Base-by-base conservation (phyloP, 495 filamentous ascomycete species). In the Niebla homalea region DNA sequence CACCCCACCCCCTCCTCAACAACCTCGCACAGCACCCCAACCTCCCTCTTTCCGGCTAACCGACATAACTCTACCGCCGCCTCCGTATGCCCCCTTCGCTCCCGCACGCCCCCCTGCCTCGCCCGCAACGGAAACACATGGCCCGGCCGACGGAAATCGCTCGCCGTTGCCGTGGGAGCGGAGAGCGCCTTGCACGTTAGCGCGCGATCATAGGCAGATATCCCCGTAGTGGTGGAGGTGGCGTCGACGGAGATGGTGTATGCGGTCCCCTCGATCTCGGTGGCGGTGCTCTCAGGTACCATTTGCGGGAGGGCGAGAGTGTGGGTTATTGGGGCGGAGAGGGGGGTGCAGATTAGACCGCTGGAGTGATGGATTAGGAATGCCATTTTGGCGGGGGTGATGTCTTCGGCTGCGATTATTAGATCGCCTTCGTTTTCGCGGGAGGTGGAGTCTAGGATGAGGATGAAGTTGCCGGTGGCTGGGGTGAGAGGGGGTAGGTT, bases 391-490 rank as follows among this genome's bases (percentile, higher is more conserved):
- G 83, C 74, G 22, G 85, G 70, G 19, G 89, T 95, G 58, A 95
- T 70, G 54, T 84, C 75, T 23, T 85, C 72, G 26, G 87, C 90
- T 50, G 90, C 85, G 60, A 95, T 89, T 63, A 97, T 93, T 23
- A 97, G 79, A 69, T 97, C 90, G 57, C 87, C 90, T 73, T 97
- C 90, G 67, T 97, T 97, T 65, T 97, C 90, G 61, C 90, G 89
- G 50, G 80, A 74, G 46, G 84, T 76, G 51, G 81, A 81, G 69
- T 97, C 90, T 49, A 96, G 84, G 18, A 94, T 87, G 46, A 97
- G 78, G 61, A 97, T 85, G 76, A 96, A 96, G 63, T 97, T 77
- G 66, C 87, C 89, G n/a, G n/a, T n/a, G n/a, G n/a, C n/a, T n/a
- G n/a, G n/a, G n/a, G n/a, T n/a, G n/a, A n/a, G n/a, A n/a, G n/a